Evolutionary conservation across 768 basidiomycete genomes (phyloP).

Genomic region (Naganishia randhawae): DNA sequence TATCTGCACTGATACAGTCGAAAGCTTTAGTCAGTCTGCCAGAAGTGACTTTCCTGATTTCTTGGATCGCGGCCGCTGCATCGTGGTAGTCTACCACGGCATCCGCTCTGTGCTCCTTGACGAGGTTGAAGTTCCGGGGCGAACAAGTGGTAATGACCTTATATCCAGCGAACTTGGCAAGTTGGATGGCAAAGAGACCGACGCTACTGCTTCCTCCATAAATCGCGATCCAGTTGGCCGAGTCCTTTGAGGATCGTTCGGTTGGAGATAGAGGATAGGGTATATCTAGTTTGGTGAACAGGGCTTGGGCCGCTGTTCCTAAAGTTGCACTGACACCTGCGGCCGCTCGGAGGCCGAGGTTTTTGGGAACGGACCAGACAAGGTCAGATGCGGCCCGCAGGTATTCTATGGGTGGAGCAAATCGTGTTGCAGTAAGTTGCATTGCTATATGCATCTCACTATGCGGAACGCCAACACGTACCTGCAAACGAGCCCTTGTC

Average conservation of each 20-base stretch:
- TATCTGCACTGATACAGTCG: conserved; percentile 36
- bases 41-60: conserved; percentile 39
- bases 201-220: conserved; percentile 48
- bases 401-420: conserved; percentile 29
- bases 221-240: conserved; percentile 27
- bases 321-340: conserved; percentile 13
- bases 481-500: conserved; percentile 34
- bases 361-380: conserved; percentile 31
- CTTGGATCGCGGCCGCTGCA: conserved; percentile 31
- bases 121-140: conserved; percentile 48
- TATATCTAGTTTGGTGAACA: conserved; percentile 1
- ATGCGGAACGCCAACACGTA: background rate
- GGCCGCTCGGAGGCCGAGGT: background rate
- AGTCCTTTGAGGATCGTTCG: background rate
- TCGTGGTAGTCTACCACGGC: conserved; percentile 54
- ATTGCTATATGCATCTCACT: too few relatives aligned
- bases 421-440: background rate
- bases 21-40: conserved; percentile 32
- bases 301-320: conserved; percentile 4
- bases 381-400: conserved; percentile 31
- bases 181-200: conserved; percentile 45
- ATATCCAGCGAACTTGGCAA: conserved; percentile 39
- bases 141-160: conserved; percentile 51
- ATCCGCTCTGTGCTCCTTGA: conserved; percentile 52
- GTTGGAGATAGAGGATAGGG: background rate